Evolutionary conservation across 176 grass and related monocot species (phyloP), one percentile per base, ranked within the genome.

Genomic region (Carex myosuroides): DNA sequence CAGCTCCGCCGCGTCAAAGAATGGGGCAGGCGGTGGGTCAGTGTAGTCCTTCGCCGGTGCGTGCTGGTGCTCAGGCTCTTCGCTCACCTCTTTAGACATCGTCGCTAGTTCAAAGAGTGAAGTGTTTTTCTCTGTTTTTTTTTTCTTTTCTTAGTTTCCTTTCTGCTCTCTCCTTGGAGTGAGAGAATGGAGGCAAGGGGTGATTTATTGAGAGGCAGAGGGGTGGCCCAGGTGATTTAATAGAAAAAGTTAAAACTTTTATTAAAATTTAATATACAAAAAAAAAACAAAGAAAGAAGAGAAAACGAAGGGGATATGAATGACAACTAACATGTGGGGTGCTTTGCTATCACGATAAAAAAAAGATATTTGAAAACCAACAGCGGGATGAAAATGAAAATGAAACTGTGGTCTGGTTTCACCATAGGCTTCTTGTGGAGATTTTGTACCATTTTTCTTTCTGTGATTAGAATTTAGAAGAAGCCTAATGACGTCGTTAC

Each of bases 261-360:
- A 33, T 77, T 32, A 37, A 37, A 13, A 14, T 69, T 18, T 75
- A 54, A 53, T 24, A 54, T 77, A n/a, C n/a, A 8, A 30, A 32
- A 62, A 6, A 62, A 62, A 11, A 61, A 22, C 6, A 61, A 61
- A 42, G 8, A 61, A 35, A 22, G 6, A 44, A 57, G 32, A 41
- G 26, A 7, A 10, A 80, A 6, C 37, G 29, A 61, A 61, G 50
- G 5, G 79, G 79, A 81, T 81, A 81, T 64, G 79, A 81, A 81
- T 48, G 32, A 81, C 79, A 83, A 54, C 60, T 68, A 83, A 68
- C 80, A 68, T 83, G 80, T 83, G 61, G 62, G 46, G 24, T 81
- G 33, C 37, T 64, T 63, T 0, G 42, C 4, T 24, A 5, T 5
- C 70, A 52, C 17, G 6, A 48, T 11, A 44, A 46, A 44, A 46